Conservation (phyloP, 441 rosid species). For the Adansonia madagascariensis region DNA sequence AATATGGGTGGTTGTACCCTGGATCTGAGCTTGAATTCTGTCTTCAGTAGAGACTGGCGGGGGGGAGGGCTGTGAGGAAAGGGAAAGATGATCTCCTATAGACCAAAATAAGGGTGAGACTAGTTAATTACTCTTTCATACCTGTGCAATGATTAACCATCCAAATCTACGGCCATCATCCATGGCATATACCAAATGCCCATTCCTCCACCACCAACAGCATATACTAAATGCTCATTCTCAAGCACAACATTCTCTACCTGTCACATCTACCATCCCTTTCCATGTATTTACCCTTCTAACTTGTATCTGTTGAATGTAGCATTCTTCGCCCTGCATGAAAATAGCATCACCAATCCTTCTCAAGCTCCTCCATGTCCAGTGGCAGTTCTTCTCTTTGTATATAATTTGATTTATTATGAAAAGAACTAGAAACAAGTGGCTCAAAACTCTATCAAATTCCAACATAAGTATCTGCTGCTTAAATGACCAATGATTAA, state of each 20-base stretch:
- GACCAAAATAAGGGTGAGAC: not conserved
- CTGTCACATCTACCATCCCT: not conserved
- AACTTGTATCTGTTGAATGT: not conserved
- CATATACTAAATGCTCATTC: constrained; percentile 7
- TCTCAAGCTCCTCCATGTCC: not conserved
- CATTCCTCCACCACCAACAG: not conserved
- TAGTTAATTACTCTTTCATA: not conserved
- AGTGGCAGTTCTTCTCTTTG: not conserved
- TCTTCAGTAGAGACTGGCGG: not conserved
- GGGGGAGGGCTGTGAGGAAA: not conserved
- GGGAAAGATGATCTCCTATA: not conserved
- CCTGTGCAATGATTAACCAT: not conserved
- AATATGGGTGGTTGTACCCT: too few species aligned
- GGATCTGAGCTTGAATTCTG: not conserved
- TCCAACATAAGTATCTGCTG: not conserved
- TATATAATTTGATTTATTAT: not conserved
- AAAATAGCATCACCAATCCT: not conserved
- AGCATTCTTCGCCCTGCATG: not conserved
- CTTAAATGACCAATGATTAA: not conserved
- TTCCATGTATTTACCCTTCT: not conserved
- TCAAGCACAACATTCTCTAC: not conserved
- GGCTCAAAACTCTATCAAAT: not conserved
- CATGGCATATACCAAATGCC: not conserved
- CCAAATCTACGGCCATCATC: not conserved
- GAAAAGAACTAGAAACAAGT: not conserved